Conservation (phyloP, 768 basidiomycete species). For the Kwoniella mangroviensis region DNA sequence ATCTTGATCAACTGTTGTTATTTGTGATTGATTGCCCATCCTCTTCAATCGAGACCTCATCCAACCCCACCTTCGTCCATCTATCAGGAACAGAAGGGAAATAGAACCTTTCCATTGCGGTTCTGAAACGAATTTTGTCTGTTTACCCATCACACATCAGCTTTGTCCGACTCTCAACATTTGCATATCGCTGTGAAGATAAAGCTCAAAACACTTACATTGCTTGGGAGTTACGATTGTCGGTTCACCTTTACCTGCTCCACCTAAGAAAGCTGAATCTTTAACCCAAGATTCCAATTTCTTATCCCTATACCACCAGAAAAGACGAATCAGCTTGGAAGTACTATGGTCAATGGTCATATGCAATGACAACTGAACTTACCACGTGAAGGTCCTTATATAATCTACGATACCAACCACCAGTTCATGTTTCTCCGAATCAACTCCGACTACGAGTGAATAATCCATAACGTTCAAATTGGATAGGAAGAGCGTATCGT, state of each 20-base stretch:
- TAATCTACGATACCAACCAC: constrained; percentile 94
- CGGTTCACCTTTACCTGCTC: constrained; percentile 81
- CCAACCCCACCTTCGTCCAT: constrained; percentile 50
- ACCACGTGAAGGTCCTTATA: constrained; percentile 60
- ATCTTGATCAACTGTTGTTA: neutral
- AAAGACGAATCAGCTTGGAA: neutral
- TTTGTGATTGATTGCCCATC: constrained; percentile 21
- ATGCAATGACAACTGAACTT: neutral
- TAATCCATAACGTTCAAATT: constrained; percentile 94
- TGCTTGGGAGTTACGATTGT: constrained; percentile 96
- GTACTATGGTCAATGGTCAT: neutral
- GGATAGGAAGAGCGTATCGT: constrained; percentile 92
- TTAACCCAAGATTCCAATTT: constrained; percentile 98
- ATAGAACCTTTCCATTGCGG: constrained; percentile 57
- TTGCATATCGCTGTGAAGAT: neutral
- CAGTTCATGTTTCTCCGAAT: constrained; percentile 82
- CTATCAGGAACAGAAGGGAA: constrained; percentile 57
- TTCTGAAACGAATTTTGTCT: constrained; percentile 55
- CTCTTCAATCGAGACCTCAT: constrained; percentile 41
- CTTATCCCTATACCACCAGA: constrained; percentile 78
- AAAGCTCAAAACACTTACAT: constrained; percentile 63
- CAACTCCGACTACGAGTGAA: constrained; percentile 93
- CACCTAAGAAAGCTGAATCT: constrained; percentile 85
- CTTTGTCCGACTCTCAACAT: neutral
- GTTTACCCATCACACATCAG: neutral